Base-by-base conservation (phyloP, 495 filamentous ascomycete genomes). In the Lindgomyces ingoldianus region DNA sequence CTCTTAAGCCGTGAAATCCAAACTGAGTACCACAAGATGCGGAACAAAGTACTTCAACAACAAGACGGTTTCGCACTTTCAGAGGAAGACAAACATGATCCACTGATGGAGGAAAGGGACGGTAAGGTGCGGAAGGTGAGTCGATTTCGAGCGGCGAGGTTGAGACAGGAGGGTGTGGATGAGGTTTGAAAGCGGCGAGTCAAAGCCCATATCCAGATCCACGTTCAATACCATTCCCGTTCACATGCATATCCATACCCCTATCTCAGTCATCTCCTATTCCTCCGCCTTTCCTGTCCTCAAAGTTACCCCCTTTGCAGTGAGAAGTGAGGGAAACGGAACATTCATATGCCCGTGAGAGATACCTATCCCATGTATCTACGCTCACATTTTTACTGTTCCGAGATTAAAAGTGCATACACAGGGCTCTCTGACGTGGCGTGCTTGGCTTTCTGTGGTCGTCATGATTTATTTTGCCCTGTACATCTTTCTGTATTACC, bases 61-160 rank as follows among this genome's bases (percentile, higher is more conserved):
- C 85, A 95, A 57, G 90, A 90, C 36, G 91, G 91, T 1, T 93
- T 93, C 70, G 69, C 83, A 70, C 78, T 81, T 30, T 75, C 76
- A 3, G 77, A 82, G 19, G 76, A 85, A 57, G 82, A 88, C 45
- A 85, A 90, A 55, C 77, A 81, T 6, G 77, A 86, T 4, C 85
- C 86, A 1, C 75, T 91, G 9, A 75, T 80, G 48, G 87, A 91
- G 61, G 86, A 87, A 60, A 85, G 88, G 57, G 83, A 88, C 11
- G 83, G 84, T 29, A 82, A 84, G 45, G 74, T 78, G 26, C 88
- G 83, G 73, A 88, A 87, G 65, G 77, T 96, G 61, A 97, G 93
- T 80, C 83, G 89, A 62, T 98, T 97, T 76, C 94, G 86, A 75
- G 91, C 93, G 57, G 91, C 94, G 4, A 84, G 91, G 52, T 73